Percentiles rank a stretch among this genome's conserved stretches.
Conservation (phyloP, 2,329 filamentous ascomycete genomes). For the Tricladium varicosporioides region DNA sequence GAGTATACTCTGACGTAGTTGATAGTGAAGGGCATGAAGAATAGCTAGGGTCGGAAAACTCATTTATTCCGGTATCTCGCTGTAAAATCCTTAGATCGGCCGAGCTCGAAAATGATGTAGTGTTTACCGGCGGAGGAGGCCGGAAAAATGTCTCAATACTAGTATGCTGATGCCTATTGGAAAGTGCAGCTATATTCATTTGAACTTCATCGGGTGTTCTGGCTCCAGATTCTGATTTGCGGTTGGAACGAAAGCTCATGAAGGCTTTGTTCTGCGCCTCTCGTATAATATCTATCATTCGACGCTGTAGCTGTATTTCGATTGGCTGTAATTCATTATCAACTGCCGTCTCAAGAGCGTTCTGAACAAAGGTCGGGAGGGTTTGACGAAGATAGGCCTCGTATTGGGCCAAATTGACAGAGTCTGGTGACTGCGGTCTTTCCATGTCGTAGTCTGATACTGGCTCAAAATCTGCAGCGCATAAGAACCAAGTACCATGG, state of each 20-base stretch:
- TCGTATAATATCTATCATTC: constrained; percentile 27
- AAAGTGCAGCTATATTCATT: background rate
- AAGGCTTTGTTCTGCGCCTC: constrained; percentile 24
- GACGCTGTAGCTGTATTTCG: constrained; percentile 26
- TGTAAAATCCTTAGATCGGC: background rate
- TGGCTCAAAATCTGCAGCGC: constrained; percentile 10
- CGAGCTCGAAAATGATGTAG: background rate
- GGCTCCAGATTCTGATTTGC: constrained; percentile 2
- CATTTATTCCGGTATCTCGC: background rate
- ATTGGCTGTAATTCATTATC: constrained; percentile 28
- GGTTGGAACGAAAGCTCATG: constrained; percentile 16
- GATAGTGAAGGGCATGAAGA: background rate
- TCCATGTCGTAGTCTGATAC: constrained; percentile 36
- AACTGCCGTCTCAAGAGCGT: constrained; percentile 33
- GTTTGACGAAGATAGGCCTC: constrained; percentile 33
- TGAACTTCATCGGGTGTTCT: background rate
- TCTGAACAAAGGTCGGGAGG: constrained; percentile 34
- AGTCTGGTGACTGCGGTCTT: constrained; percentile 28
- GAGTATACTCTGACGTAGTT: background rate
- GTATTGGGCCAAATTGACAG: constrained; percentile 13
- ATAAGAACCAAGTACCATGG: background rate
- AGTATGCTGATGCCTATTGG: background rate
- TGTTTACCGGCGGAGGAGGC: background rate
- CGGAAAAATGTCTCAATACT: background rate
- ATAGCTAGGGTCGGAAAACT: background rate